Conservation (phyloP, 768 basidiomycete species). For the Leccinum arenicola region DNA sequence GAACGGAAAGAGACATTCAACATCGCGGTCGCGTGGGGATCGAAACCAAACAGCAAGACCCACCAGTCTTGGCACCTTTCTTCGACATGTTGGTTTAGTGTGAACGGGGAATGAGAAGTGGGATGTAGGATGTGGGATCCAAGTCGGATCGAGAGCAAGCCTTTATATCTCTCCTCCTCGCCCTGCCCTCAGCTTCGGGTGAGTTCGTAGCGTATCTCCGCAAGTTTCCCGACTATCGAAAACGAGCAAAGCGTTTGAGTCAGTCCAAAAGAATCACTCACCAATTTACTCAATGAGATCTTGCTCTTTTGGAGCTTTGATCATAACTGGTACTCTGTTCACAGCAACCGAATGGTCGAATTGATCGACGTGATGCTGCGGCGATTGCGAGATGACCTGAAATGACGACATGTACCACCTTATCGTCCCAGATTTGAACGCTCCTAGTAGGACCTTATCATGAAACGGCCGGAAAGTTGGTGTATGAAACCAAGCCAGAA, state of each 20-base stretch:
- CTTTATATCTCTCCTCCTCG: constrained; percentile 23
- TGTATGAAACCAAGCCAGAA: not conserved
- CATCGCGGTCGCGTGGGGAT: not conserved
- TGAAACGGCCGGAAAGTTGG: not conserved
- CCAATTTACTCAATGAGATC: constrained; percentile 1
- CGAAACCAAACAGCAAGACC: constrained; percentile 17
- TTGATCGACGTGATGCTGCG: constrained; percentile 16
- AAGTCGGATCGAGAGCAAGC: not conserved
- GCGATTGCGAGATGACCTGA: constrained; percentile 9
- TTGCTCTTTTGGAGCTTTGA: constrained; percentile 8
- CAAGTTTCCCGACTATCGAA: constrained; percentile 6
- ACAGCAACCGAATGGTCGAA: constrained; percentile 1
- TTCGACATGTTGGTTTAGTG: constrained; percentile 24
- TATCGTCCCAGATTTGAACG: constrained; percentile 22
- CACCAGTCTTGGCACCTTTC: constrained; percentile 24
- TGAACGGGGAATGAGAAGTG: not conserved
- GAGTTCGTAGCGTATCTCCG: constrained; percentile 14
- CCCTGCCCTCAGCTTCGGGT: constrained; percentile 32
- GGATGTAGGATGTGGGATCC: not conserved
- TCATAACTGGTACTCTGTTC: not conserved
- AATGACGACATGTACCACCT: constrained; percentile 1
- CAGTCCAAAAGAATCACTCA: not conserved
- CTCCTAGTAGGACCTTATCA: constrained; percentile 20
- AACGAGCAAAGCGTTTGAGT: not conserved
- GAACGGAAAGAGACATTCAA: constrained; percentile 13